A percentile compares a stretch with the other conserved stretches of the same genome.
These are phyloP conservation scores for Wickerhamiella nectarea DNA, from an alignment of 805 yeast genomes.

Conservation along the genomic window DNA sequence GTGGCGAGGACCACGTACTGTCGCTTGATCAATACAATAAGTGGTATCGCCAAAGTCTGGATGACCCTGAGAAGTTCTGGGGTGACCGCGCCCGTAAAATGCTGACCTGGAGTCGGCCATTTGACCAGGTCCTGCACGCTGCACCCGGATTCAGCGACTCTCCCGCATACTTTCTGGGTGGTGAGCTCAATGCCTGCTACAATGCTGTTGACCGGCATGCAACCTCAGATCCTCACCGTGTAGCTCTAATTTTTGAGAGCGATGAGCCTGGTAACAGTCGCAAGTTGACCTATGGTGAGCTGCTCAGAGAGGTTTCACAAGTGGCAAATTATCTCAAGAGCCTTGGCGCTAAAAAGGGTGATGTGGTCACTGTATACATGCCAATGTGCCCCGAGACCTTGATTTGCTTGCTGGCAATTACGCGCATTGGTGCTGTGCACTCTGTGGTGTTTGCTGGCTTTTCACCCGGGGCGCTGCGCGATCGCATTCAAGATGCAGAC, in stretches of 20 bases:
- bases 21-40: slow-evolving; percentile 38
- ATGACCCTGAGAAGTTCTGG: slow-evolving; percentile 41
- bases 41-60: slow-evolving; percentile 43
- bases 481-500: slow-evolving; percentile 58
- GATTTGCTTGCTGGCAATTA: slow-evolving; percentile 60
- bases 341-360: slow-evolving; percentile 66
- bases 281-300: slow-evolving; percentile 54
- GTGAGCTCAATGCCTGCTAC: slow-evolving; percentile 66
- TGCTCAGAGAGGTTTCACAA: slow-evolving; percentile 54
- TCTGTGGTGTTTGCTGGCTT: slow-evolving; percentile 81
- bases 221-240: slow-evolving; percentile 48
- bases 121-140: slow-evolving; percentile 25
- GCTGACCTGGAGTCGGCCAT: slow-evolving; percentile 42
- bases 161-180: slow-evolving; percentile 65
- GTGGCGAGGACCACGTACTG: slow-evolving; percentile 25
- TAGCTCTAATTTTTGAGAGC: slow-evolving; percentile 69
- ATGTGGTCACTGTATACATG: slow-evolving; percentile 71
- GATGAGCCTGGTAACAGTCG: slow-evolving; percentile 59
- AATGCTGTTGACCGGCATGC: slow-evolving; percentile 80
- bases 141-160: slow-evolving; percentile 21
- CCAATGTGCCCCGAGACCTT: slow-evolving; percentile 80
- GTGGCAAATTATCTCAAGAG: slow-evolving; percentile 54
- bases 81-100: slow-evolving; percentile 38
- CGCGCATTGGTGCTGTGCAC: slow-evolving; percentile 71
- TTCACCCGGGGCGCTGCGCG: slow-evolving; percentile 55